phyloP scores from a whole-genome alignment of 495 filamentous ascomycete species.

The Penicillium daleae region DNA sequence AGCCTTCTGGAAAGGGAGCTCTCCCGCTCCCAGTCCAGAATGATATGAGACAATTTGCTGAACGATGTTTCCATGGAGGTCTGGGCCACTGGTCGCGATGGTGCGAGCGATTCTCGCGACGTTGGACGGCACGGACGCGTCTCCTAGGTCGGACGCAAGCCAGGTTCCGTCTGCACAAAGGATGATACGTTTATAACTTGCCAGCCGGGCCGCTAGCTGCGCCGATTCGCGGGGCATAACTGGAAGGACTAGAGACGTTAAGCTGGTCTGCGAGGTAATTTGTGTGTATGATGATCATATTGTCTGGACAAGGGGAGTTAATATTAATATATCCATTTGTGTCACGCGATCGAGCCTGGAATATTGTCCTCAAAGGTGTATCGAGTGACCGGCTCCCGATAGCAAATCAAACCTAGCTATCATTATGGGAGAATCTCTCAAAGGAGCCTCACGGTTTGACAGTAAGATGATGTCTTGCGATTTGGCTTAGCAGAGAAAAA shows the following conservation, averaged over 20 bases:
- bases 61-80: constrained; percentile 12
- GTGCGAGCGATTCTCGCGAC: constrained; percentile 22
- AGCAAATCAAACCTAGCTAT: not conserved
- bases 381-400: not conserved
- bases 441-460: not conserved
- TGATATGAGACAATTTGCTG: constrained; percentile 33
- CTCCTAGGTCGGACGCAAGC: constrained; percentile 24
- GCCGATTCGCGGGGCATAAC: not conserved
- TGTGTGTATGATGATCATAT: not conserved
- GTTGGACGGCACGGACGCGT: constrained; percentile 26
- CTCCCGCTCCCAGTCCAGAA: constrained; percentile 22
- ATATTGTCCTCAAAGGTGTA: not conserved
- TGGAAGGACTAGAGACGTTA: not conserved
- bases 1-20: constrained; percentile 10
- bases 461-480: not conserved
- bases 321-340: not conserved
- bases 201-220: not conserved
- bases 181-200: constrained; percentile 22
- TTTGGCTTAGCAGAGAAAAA: not conserved
- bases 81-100: constrained; percentile 13
- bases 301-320: not conserved
- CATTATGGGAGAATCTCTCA: not conserved
- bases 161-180: constrained; percentile 30
- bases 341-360: not conserved
- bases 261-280: not conserved